Evolutionary conservation across 139 green algal genomes (phyloP).

Genomic region (Chlorella sp.): DNA sequence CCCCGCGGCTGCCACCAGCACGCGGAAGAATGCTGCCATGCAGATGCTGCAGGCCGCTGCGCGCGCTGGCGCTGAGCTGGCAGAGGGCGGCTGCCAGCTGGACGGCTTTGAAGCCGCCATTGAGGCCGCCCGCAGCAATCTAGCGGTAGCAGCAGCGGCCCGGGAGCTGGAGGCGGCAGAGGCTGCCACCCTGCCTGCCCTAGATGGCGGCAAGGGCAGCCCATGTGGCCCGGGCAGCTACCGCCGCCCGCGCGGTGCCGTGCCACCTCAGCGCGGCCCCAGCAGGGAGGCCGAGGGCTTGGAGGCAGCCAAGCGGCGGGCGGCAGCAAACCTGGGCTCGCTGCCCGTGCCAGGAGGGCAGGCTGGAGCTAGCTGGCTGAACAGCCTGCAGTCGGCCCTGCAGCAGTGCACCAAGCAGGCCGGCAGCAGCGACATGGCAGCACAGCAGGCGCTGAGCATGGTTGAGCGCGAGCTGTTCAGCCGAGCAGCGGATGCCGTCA

Average conservation of each 20-base stretch:
- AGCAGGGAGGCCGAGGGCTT: neutral
- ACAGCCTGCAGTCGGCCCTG: neutral
- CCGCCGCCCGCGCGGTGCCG: slow-evolving; percentile 1
- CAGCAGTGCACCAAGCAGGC: neutral
- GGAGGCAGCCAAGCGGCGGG: slow-evolving; percentile 15
- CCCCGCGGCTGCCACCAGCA: slow-evolving; percentile 1
- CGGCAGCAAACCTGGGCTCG: slow-evolving; percentile 35
- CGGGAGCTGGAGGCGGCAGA: slow-evolving; percentile 8
- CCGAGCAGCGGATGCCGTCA: neutral
- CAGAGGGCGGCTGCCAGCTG: slow-evolving; percentile 31
- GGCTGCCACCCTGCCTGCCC: neutral
- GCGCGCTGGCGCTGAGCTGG: slow-evolving; percentile 33
- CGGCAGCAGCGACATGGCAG: slow-evolving; percentile 14
- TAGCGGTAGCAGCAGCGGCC: slow-evolving; percentile 12
- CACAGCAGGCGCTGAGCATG: slow-evolving; percentile 36
- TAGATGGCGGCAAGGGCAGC: neutral
- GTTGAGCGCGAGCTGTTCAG: slow-evolving; percentile 51
- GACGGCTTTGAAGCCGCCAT: slow-evolving; percentile 31
- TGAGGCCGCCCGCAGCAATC: neutral
- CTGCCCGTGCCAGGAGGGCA: slow-evolving; percentile 14
- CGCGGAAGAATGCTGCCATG: slow-evolving; percentile 28
- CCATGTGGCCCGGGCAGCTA: neutral
- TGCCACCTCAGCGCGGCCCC: neutral
- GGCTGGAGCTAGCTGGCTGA: neutral
- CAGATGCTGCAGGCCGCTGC: slow-evolving; percentile 43